phyloP scores from a whole-genome alignment of 1,284 basidiomycete species.

The Apiotrichum laibachii region DNA sequence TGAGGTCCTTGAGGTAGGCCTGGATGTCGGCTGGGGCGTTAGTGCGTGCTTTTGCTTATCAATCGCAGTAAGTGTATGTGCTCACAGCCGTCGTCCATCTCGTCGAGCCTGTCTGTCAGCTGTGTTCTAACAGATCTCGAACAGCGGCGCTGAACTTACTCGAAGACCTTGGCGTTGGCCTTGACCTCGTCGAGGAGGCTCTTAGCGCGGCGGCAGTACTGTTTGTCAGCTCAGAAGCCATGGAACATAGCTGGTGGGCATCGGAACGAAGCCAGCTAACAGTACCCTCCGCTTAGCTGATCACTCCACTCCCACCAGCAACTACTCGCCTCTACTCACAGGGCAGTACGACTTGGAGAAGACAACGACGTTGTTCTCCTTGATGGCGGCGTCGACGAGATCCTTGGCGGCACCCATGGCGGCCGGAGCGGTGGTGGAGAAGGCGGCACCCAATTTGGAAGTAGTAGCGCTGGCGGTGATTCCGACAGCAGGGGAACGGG shows the following conservation, averaged over 20 bases:
- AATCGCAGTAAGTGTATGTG: slow-evolving; percentile 8
- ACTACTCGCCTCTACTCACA: slow-evolving; percentile 30
- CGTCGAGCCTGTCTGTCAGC: slow-evolving; percentile 42
- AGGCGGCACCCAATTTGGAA: slow-evolving; percentile 47
- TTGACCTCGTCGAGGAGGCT: slow-evolving; percentile 33
- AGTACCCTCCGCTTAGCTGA: not conserved
- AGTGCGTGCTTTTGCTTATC: not conserved
- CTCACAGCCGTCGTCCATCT: slow-evolving; percentile 47
- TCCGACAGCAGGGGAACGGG: not conserved
- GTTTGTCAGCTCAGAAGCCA: slow-evolving; percentile 1
- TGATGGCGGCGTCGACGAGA: slow-evolving; percentile 46
- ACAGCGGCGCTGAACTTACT: slow-evolving; percentile 32
- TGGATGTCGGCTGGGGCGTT: slow-evolving; percentile 44
- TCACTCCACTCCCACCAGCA: slow-evolving; percentile 3
- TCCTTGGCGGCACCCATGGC: slow-evolving; percentile 38
- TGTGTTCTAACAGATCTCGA: not conserved
- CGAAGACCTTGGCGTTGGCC: slow-evolving; percentile 40
- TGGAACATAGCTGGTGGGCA: too few species aligned
- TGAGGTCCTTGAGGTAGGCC: slow-evolving; percentile 44
- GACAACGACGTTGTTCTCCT: slow-evolving; percentile 47
- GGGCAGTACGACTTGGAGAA: slow-evolving; percentile 51
- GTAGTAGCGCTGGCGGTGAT: not conserved
- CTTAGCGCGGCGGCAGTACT: slow-evolving; percentile 50
- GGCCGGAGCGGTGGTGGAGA: slow-evolving; percentile 35
- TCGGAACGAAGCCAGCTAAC: too few species aligned